A percentile compares a stretch with the other conserved stretches of the same genome.
These are phyloP conservation scores for Cajanus cajan DNA, from an alignment of 306 rosid genomes.

Conservation along the genomic window DNA sequence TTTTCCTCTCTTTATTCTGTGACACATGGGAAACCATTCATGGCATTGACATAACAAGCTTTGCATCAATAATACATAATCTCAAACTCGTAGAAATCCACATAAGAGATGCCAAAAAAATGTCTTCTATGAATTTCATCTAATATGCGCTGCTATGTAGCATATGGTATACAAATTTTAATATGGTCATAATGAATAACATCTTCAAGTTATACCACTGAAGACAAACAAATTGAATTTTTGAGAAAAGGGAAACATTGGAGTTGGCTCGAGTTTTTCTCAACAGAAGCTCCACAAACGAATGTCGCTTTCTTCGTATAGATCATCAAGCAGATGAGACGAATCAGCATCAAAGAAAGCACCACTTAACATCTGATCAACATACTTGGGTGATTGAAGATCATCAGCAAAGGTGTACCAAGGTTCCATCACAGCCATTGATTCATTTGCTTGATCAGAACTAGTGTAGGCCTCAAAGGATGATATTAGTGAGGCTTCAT, in stretches of 20 bases:
- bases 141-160: conserved; percentile 25
- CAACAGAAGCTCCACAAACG: conserved; percentile 88
- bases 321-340: conserved; percentile 45
- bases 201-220: conserved; percentile 34
- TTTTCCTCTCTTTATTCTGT: conserved; percentile 18
- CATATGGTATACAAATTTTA: conserved; percentile 20
- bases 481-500: conserved; percentile 44
- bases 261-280: conserved; percentile 26
- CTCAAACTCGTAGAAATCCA: conserved; percentile 37
- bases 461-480: conserved; percentile 32
- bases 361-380: conserved; percentile 67
- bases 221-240: conserved; percentile 42
- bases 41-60: conserved; percentile 38
- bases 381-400: conserved; percentile 53
- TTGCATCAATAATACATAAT: conserved; percentile 36
- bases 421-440: conserved; percentile 55
- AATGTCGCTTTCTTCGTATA: conserved; percentile 79
- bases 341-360: conserved; percentile 67
- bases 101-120: conserved; percentile 41
- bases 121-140: conserved; percentile 43
- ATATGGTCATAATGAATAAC: conserved; percentile 53
- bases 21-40: conserved; percentile 31
- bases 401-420: conserved; percentile 61
- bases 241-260: neutral
- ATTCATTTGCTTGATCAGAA: conserved; percentile 26